Evolutionary conservation across 2,329 filamentous ascomycete genomes (phyloP).

Genomic region (Ophiostoma angusticollis): DNA sequence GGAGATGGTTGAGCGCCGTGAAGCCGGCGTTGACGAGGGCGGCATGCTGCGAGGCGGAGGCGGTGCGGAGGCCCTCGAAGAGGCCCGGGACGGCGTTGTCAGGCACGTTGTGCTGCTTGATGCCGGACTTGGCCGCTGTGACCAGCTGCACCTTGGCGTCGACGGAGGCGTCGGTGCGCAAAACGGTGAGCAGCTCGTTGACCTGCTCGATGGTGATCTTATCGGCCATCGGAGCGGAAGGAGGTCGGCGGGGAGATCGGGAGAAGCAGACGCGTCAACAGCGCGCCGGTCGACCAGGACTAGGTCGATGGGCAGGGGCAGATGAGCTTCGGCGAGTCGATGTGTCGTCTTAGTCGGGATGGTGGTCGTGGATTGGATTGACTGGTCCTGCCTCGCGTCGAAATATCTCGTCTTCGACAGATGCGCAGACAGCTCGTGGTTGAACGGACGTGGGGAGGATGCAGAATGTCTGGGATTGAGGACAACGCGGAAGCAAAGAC

Average conservation of each 20-base stretch:
- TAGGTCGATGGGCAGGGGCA: no score
- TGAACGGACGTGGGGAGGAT: no score
- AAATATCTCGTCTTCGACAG: no score
- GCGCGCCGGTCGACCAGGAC: background rate
- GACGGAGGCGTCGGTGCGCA: slow-evolving; percentile 42
- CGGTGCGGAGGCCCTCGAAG: slow-evolving; percentile 69
- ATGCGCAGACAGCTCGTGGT: no score
- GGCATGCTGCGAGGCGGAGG: slow-evolving; percentile 64
- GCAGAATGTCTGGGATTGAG: no score
- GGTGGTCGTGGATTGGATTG: no score
- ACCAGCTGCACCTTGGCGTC: slow-evolving; percentile 53
- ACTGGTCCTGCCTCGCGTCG: no score
- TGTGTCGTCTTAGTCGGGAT: background rate
- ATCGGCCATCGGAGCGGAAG: slow-evolving; percentile 21
- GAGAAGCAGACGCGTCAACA: background rate
- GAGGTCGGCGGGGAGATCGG: background rate
- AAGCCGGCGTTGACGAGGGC: slow-evolving; percentile 72
- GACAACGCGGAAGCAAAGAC: no score
- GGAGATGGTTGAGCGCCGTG: slow-evolving; percentile 73
- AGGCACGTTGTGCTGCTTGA: slow-evolving; percentile 86
- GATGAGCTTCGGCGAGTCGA: background rate
- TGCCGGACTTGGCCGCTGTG: slow-evolving; percentile 67
- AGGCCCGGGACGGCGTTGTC: slow-evolving; percentile 57
- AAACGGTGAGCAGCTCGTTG: slow-evolving; percentile 25
- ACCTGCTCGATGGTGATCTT: slow-evolving; percentile 26